These are phyloP conservation scores for Alternaria brassicicola DNA, from an alignment of 2,329 filamentous ascomycete genomes.

Conservation along the genomic window DNA sequence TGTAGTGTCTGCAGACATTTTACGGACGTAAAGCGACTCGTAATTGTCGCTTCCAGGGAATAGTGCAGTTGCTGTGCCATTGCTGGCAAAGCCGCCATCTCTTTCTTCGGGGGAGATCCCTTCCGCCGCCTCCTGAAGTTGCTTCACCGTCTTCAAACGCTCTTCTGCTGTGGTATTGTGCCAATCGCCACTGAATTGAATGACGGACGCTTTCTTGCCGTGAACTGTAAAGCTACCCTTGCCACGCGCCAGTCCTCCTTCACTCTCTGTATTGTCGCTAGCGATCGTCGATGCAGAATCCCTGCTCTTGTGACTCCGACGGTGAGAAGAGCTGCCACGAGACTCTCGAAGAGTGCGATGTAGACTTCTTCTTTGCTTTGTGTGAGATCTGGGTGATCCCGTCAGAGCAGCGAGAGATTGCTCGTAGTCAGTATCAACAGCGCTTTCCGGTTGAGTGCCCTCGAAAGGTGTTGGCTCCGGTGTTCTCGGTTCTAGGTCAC, in stretches of 20 bases:
- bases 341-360: slow-evolving; percentile 88
- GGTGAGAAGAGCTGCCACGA: slow-evolving; percentile 66
- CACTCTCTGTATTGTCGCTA: slow-evolving; percentile 59
- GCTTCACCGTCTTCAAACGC: slow-evolving; percentile 47
- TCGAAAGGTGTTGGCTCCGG: slow-evolving; percentile 32
- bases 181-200: slow-evolving; percentile 94
- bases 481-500: slow-evolving; percentile 28
- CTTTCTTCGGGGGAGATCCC: slow-evolving; percentile 33
- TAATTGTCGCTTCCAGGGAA: slow-evolving; percentile 24
- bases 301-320: slow-evolving; percentile 76
- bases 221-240: slow-evolving; percentile 94
- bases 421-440: slow-evolving; percentile 41
- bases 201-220: slow-evolving; percentile 95
- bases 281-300: slow-evolving; percentile 69
- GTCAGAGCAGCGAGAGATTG: slow-evolving; percentile 31
- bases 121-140: slow-evolving; percentile 43
- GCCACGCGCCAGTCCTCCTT: slow-evolving; percentile 76
- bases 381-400: slow-evolving; percentile 61
- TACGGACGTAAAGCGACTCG: slow-evolving; percentile 32
- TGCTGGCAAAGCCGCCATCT: slow-evolving; percentile 35
- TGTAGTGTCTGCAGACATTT: slow-evolving; percentile 33
- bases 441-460: slow-evolving; percentile 31
- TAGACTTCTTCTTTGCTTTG: slow-evolving; percentile 80
- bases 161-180: slow-evolving; percentile 61
- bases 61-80: slow-evolving; percentile 28